Conservation (phyloP, 208 protist species). For the Zelonia costaricensis region DNA sequence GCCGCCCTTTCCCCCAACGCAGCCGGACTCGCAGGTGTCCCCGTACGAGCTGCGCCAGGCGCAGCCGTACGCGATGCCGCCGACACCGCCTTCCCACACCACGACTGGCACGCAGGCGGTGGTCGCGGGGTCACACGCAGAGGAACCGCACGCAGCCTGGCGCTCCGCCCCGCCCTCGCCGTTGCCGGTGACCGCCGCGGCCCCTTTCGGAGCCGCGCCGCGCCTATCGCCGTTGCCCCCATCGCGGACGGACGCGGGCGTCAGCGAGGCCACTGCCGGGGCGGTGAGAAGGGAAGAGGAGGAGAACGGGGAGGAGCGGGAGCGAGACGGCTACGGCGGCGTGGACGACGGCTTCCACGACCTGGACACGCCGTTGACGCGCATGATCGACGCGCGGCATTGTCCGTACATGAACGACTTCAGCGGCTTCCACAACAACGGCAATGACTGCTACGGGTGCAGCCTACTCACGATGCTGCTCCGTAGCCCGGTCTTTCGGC, state of each 20-base stretch:
- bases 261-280: no score
- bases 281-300: no score
- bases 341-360: neutral
- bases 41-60: constrained; percentile 5
- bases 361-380: neutral
- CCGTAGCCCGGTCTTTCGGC: constrained; percentile 55
- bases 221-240: neutral
- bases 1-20: neutral
- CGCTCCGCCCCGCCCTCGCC: neutral
- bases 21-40: constrained; percentile 10
- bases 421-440: constrained; percentile 77
- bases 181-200: neutral
- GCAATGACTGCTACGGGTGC: constrained; percentile 87
- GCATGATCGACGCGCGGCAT: neutral
- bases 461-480: constrained; percentile 78
- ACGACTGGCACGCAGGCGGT: no score
- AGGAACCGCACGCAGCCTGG: no score
- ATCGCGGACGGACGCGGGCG: neutral
- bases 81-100: neutral
- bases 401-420: constrained; percentile 29
- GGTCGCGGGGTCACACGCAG: no score
- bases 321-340: no score
- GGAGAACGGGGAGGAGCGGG: no score
- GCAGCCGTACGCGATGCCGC: constrained; percentile 1
- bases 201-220: neutral